phyloP scores from a whole-genome alignment of 805 yeast genomes.

The Candida koratica region DNA sequence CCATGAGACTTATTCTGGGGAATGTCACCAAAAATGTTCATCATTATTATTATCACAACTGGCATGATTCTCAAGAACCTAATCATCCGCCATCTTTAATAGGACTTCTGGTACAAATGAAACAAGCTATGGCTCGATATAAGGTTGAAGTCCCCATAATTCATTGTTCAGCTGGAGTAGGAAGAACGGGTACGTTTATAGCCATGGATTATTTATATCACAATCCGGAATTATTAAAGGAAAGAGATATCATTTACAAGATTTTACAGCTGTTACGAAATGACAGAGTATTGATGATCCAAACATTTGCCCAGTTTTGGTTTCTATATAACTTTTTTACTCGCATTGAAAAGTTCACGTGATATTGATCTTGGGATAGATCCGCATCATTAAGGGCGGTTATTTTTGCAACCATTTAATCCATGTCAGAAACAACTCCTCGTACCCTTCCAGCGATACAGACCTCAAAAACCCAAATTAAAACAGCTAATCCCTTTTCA shows the following conservation, averaged over 20 bases:
- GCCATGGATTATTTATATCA: constrained; percentile 30
- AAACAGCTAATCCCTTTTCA: no score
- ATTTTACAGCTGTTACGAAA: constrained; percentile 27
- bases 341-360: no score
- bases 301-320: constrained; percentile 34
- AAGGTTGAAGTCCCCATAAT: constrained; percentile 21
- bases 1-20: constrained; percentile 20
- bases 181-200: constrained; percentile 41
- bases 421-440: constrained; percentile 1
- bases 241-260: constrained; percentile 25
- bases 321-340: constrained; percentile 33
- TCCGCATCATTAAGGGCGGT: no score
- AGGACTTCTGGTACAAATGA: constrained; percentile 21
- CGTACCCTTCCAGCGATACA: constrained; percentile 1
- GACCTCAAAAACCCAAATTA: neutral
- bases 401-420: constrained; percentile 6
- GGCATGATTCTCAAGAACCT: constrained; percentile 46
- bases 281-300: constrained; percentile 43
- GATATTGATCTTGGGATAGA: neutral
- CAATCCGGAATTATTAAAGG: neutral
- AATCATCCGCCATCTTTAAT: constrained; percentile 28
- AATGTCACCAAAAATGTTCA: constrained; percentile 23
- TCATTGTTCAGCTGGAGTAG: constrained; percentile 50
- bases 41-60: constrained; percentile 40
- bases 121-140: constrained; percentile 6